Conservation (phyloP, 495 filamentous ascomycete genomes). For the Hyaloscypha finlandica region DNA sequence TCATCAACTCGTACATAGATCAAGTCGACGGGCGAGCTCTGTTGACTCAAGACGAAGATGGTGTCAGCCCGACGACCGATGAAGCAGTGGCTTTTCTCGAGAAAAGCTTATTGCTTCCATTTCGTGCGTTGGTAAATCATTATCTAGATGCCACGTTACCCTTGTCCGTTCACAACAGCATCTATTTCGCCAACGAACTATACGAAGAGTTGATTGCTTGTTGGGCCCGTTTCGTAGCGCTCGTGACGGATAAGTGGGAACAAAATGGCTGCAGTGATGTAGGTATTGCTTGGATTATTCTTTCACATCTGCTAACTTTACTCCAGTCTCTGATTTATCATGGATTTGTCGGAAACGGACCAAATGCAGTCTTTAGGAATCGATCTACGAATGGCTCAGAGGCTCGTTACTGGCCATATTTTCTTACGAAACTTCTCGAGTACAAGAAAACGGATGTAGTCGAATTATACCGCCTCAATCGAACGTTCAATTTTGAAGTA, state of each 20-base stretch:
- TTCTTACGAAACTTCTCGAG: constrained; percentile 21
- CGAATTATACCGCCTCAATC: neutral
- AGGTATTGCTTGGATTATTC: neutral
- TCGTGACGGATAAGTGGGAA: constrained; percentile 12
- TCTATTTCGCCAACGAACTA: neutral
- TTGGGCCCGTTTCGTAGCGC: constrained; percentile 13
- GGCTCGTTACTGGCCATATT: constrained; percentile 23
- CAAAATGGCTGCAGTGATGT: neutral
- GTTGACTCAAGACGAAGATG: neutral
- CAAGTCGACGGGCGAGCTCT: neutral
- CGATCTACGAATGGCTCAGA: neutral
- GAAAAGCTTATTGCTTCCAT: neutral
- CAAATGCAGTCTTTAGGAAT: constrained; percentile 20
- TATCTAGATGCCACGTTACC: neutral
- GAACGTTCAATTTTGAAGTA: constrained; percentile 1
- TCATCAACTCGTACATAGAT: neutral
- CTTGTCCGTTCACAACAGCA: neutral
- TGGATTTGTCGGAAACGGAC: constrained; percentile 13
- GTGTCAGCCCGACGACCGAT: neutral
- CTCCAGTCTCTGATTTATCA: neutral
- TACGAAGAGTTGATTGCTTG: neutral
- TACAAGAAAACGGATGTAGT: constrained; percentile 5
- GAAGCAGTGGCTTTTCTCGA: neutral
- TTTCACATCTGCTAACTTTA: neutral
- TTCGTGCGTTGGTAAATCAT: neutral